These are phyloP conservation scores for Zasmidium angulare DNA, from an alignment of 2,329 filamentous ascomycete species.

Conservation along the genomic window DNA sequence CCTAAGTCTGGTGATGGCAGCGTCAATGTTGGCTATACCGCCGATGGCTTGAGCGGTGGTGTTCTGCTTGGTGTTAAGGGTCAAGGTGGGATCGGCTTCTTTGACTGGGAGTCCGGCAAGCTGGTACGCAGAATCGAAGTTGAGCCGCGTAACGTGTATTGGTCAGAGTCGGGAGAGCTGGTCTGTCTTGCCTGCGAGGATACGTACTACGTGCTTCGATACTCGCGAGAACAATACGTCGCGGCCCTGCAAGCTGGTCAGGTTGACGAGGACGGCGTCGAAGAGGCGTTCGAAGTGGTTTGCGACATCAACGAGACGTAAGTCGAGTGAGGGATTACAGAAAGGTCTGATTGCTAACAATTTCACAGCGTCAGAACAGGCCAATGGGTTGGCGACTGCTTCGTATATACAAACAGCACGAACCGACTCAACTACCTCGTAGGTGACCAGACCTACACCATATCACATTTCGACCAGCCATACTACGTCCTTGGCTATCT, in stretches of 20 bases:
- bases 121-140: slow-evolving; percentile 90
- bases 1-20: slow-evolving; percentile 73
- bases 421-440: slow-evolving; percentile 98
- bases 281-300: slow-evolving; percentile 93
- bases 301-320: slow-evolving; percentile 80
- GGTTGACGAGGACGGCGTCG: slow-evolving; percentile 87
- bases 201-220: slow-evolving; percentile 90
- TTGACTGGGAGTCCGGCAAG: slow-evolving; percentile 89
- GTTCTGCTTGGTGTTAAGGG: slow-evolving; percentile 91
- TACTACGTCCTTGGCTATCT: slow-evolving; percentile 97
- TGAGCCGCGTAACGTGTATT: slow-evolving; percentile 74
- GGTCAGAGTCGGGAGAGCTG: slow-evolving; percentile 94
- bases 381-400: slow-evolving; percentile 97
- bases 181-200: slow-evolving; percentile 93
- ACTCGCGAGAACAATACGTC: slow-evolving; percentile 83
- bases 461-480: slow-evolving; percentile 92
- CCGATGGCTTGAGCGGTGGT: slow-evolving; percentile 85
- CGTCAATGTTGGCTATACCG: slow-evolving; percentile 91
- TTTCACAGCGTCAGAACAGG: slow-evolving; percentile 75
- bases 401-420: slow-evolving; percentile 96
- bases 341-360: slow-evolving; percentile 5
- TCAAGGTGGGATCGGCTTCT: slow-evolving; percentile 91
- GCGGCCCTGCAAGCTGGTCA: slow-evolving; percentile 79
- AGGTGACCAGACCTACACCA: slow-evolving; percentile 95
- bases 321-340: slow-evolving; percentile 52